Percentiles rank a stretch among this genome's conserved stretches.
phyloP scores from a whole-genome alignment of 805 yeast species.

The Ogataea nakhonphanomensis region DNA sequence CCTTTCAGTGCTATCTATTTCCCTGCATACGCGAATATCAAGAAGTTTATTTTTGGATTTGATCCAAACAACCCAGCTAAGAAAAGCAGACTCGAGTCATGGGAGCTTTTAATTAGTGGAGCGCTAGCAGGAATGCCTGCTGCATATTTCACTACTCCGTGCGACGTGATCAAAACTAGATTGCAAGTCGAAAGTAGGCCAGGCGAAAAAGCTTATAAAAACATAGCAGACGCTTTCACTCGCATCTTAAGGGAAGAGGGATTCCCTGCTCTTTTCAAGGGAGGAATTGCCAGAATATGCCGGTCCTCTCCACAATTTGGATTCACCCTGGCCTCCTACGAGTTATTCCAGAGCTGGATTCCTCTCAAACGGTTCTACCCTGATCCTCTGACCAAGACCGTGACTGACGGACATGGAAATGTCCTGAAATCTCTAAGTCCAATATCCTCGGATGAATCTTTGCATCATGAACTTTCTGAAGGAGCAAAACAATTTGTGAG shows the following conservation, averaged over 20 bases:
- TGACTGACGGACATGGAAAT: constrained; percentile 27
- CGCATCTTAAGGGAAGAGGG: constrained; percentile 83
- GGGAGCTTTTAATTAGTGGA: constrained; percentile 85
- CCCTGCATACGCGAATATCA: constrained; percentile 94
- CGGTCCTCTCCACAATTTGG: constrained; percentile 98
- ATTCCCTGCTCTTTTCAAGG: constrained; percentile 83
- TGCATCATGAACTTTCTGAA: constrained; percentile 29
- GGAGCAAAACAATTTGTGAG: constrained; percentile 31
- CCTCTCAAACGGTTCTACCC: constrained; percentile 53
- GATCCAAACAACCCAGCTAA: constrained; percentile 67
- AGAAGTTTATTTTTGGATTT: constrained; percentile 74
- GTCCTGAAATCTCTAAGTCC: constrained; percentile 26
- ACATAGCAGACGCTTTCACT: constrained; percentile 72
- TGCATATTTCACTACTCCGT: constrained; percentile 93
- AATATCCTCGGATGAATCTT: constrained; percentile 16
- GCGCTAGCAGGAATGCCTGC: constrained; percentile 98
- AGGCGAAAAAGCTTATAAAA: constrained; percentile 74
- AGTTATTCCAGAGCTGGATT: constrained; percentile 72
- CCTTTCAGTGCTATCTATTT: constrained; percentile 96
- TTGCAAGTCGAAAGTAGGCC: constrained; percentile 77
- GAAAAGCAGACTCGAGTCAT: constrained; percentile 60
- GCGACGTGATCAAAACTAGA: constrained; percentile 94
- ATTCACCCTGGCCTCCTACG: constrained; percentile 96
- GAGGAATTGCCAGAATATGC: constrained; percentile 90
- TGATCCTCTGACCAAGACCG: constrained; percentile 20